Base-by-base conservation (phyloP, 768 basidiomycete species). In the Trametes elegans region DNA sequence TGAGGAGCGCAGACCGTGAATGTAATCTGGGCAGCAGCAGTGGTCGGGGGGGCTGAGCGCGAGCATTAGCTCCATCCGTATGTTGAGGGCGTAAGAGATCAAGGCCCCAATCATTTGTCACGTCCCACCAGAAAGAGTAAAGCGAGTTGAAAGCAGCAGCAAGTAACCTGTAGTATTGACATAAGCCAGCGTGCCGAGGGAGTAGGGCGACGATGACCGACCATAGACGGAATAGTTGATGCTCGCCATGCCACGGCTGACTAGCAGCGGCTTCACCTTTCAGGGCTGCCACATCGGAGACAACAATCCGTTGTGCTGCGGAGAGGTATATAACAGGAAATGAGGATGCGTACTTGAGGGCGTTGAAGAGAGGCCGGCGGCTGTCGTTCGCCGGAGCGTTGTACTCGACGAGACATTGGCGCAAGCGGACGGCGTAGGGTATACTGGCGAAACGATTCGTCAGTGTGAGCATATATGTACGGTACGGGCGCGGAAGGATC, bases 101-200 rank as follows among this genome's bases (percentile, higher is more conserved):
- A 50, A 99, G 77, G 5, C 97, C 97, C 95, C 96, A 99, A 68
- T 99, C 97, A 68, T 96, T 91, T 43, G 92, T 93, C 38, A 98
- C 80, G 71, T 98, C 97, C 97, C 97, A 99, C 91, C 93, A 99
- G 70, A 96, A 98, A 3, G 94, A 95, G 71, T 93, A 99, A 27
- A 90, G 69, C 3, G 95, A 96, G 71, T 98, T 98, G 64, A 96
- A 69, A 31, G 82, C 78, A 21, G 92, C 94, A 9, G 87, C 82
- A 40, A 97, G 70, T 14, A 98, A 70, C 94, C 93, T 96, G 53
- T 19, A n/a, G 36, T n/a, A 18, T 35, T 40, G 26, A 23, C 24
- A 18, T 10, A 23, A 60, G 5, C 32, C 27, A 31, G 24, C 40
- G 5, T 11, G 40, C n/a, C 19, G n/a, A 8, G 27, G 34, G 14